Evolutionary conservation across 2,329 filamentous ascomycete species (phyloP).

Genomic region (Trichophyton simii): DNA sequence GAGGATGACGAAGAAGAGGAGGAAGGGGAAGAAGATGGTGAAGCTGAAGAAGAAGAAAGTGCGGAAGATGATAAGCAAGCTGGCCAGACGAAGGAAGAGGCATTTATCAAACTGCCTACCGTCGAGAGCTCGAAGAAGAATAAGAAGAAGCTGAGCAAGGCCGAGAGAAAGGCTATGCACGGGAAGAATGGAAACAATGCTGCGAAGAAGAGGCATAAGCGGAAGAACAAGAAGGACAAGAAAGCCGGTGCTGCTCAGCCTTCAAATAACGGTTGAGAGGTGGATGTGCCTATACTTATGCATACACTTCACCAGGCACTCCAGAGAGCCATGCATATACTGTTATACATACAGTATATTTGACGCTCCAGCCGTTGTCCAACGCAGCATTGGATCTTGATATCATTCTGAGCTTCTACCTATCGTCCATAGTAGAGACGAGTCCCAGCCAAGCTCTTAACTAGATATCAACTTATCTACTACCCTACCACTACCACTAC

Average conservation of each 20-base stretch:
- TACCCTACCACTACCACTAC: too few species aligned
- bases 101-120: not conserved
- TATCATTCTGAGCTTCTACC: too few species aligned
- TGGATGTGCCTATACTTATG: too few species aligned
- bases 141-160: slow-evolving; percentile 29
- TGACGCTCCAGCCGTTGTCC: too few species aligned
- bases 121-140: slow-evolving; percentile 14
- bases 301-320: too few species aligned
- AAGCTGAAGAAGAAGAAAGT: not conserved
- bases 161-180: slow-evolving; percentile 23
- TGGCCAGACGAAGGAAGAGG: not conserved
- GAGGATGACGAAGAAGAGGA: slow-evolving; percentile 19
- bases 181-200: slow-evolving; percentile 1
- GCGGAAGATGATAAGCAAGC: not conserved
- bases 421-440: too few species aligned
- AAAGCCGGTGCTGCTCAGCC: not conserved
- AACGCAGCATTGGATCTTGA: too few species aligned
- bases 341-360: too few species aligned
- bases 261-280: not conserved
- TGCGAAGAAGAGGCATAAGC: slow-evolving; percentile 11
- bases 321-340: too few species aligned
- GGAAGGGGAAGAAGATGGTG: not conserved
- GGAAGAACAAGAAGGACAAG: slow-evolving; percentile 11
- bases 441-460: too few species aligned
- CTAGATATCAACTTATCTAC: too few species aligned